Conservation (phyloP, 2,329 filamentous ascomycete species). For the Tolypocladium guangdongense region DNA sequence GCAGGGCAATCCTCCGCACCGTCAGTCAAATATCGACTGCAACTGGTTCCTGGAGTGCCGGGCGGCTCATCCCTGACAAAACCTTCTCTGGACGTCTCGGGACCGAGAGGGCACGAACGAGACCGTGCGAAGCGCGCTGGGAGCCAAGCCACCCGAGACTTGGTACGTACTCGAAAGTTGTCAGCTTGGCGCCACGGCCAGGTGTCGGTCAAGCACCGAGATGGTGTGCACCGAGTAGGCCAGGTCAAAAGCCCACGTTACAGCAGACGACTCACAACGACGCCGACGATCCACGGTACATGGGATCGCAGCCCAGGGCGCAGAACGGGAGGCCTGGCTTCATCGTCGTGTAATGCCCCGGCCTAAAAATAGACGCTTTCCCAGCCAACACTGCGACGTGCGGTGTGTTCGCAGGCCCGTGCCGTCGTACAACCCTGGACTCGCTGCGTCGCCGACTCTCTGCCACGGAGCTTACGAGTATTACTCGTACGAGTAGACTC, state of each 20-base stretch:
- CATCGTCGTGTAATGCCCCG: neutral
- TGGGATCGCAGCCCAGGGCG: neutral
- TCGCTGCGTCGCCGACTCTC: neutral
- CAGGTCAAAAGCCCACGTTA: slow-evolving; percentile 1
- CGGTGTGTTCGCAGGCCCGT: neutral
- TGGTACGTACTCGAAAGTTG: too few species aligned
- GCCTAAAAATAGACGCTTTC: neutral
- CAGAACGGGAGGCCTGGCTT: neutral
- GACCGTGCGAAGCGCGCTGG: neutral
- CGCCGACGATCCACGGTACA: slow-evolving; percentile 1
- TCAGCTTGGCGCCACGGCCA: neutral
- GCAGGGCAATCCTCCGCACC: neutral
- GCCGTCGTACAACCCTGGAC: neutral
- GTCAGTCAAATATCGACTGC: too few species aligned
- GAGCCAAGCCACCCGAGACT: neutral
- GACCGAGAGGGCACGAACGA: neutral
- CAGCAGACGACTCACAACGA: neutral
- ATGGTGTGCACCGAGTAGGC: neutral
- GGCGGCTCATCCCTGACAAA: too few species aligned
- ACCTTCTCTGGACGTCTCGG: neutral
- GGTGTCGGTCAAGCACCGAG: neutral
- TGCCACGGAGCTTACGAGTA: neutral
- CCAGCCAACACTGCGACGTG: neutral
- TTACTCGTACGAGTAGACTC: neutral
- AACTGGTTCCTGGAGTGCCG: too few species aligned